Evolutionary conservation across 2,329 filamentous ascomycete genomes (phyloP), one percentile per base, ranked within the genome.

Genomic region (Alternaria tenuissima): DNA sequence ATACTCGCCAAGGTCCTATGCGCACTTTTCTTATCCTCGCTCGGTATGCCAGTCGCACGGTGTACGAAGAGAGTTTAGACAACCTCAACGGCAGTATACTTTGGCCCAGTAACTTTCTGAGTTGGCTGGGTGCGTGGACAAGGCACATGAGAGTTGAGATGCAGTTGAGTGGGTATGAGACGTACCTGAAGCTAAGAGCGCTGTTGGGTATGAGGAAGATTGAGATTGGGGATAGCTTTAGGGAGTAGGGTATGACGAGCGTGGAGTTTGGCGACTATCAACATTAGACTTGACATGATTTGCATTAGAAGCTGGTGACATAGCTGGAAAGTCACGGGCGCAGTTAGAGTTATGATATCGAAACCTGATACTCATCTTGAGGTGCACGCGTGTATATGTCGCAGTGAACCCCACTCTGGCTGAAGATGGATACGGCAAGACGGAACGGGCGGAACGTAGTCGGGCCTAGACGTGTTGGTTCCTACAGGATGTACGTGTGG

Each of bases 11-110:
- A 69, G 87, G 88, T 1, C 87, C 87, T 1, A 80, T 87, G 49
- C 82, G 87, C 36, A 86, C 85, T 4, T 89, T 90, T 72, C 80
- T 90, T 63, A 89, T 90, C 59, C 84, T 90, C 26, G 88, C 87
- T 6, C 83, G 84, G 36, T 89, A 89, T 70, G 88, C 87, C 18
- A 86, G 86, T 16, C 81, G 85, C 43, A 86, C 85, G 8, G 87
- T 90, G 14, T 89, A 87, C 69, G 83, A 88, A 60, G 87, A 89
- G 71, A 80, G 86, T 61, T 76, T 88, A 60, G 87, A 89, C 56
- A 69, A 76, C 3, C 78, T 86, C 41, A 26, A n/a, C 0, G 76
- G 76, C n/a, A 85, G 84, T 57, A 57, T 87, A 1, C 67, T 88
- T 7, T 83, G 81, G 75, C 85, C 85, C 3, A 56, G 69, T 8